Base-by-base conservation (phyloP, 257 asterid species). In the Salvia splendens region DNA sequence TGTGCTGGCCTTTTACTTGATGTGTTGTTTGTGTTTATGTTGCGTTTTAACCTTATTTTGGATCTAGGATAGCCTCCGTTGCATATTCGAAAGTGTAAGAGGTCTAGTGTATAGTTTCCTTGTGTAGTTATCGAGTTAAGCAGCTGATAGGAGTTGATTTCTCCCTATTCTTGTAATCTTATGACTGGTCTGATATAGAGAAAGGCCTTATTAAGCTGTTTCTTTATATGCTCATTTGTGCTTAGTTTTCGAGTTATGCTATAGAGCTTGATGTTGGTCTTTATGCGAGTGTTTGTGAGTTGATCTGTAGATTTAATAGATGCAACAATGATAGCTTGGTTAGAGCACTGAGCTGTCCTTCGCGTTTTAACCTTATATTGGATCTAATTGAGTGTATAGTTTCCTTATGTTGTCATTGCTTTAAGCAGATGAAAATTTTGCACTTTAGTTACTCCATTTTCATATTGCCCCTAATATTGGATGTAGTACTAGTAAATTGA, bases 1-100 rank as follows among this genome's bases (percentile, higher is more conserved):
- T 2, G 28, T 24, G 30, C 30, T 2, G 30, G 2, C 30, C 30
- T 24, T 24, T 24, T 24, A 7, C 38, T 54, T 32, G 75, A 66
- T 74, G 49, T 15, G 12, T 42, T 41, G 63, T 47, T 45, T 54
- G 45, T 24, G 45, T 8, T 41, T 51, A 24, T 40, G 5, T 69
- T 68, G n/a, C 55, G n/a, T 65, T 49, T 57, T 57, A 15, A 12
- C 32, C 59, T 32, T 70, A 15, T 48, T 20, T 4, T 56, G 69
- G 74, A 67, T 71, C 71, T 72, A 76, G 33, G 6, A 55, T 64
- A 47, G 52, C 42, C 12, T 63, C 12, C 7, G 54, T 50, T 41
- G 32, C 4, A 5, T 1, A 43, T 51, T 61, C 17, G 54, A 53
- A 38, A 48, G 72, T 68, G 6, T 55, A 6, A n/a, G 24, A 24